These are phyloP conservation scores for Verbascum thapsus DNA, from an alignment of 257 asterid species.

Conservation along the genomic window DNA sequence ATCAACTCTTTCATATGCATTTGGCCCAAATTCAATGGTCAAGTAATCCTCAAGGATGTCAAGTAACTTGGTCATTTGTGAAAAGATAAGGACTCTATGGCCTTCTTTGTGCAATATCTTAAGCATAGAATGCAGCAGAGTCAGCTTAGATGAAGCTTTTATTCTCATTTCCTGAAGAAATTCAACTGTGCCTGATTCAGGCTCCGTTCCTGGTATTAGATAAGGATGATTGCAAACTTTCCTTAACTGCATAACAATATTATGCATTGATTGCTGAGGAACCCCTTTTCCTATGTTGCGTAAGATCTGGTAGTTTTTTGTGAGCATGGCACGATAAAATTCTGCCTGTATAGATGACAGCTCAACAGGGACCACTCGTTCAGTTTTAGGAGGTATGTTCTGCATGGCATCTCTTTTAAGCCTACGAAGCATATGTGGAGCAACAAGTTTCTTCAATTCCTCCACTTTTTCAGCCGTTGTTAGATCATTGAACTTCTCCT, in stretches of 20 bases:
- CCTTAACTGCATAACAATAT: constrained; percentile 95
- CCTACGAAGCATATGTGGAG: constrained; percentile 98
- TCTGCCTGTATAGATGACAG: constrained; percentile 95
- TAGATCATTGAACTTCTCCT: constrained; percentile 90
- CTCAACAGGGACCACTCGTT: constrained; percentile 97
- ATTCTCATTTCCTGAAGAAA: constrained; percentile 98
- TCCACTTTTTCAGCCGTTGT: constrained; percentile 94
- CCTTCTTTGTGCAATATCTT: constrained; percentile 73
- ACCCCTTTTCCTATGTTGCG: constrained; percentile 94
- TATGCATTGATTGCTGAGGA: constrained; percentile 93
- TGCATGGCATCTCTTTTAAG: constrained; percentile 96
- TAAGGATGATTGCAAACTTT: constrained; percentile 99
- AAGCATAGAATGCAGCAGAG: constrained; percentile 96
- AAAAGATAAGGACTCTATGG: constrained; percentile 92
- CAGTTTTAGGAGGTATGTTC: constrained; percentile 98
- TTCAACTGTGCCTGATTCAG: constrained; percentile 81
- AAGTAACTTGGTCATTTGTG: constrained; percentile 97
- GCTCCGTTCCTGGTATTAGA: constrained; percentile 97
- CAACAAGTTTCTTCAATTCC: constrained; percentile 94
- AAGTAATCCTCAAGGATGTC: constrained; percentile 96
- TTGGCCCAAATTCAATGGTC: constrained; percentile 83
- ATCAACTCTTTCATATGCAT: constrained; percentile 95
- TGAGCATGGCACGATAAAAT: constrained; percentile 98
- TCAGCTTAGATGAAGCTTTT: constrained; percentile 95
- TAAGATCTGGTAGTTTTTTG: constrained; percentile 91